phyloP scores from a whole-genome alignment of 345 rosid species.

The Arabis hirsuta region DNA sequence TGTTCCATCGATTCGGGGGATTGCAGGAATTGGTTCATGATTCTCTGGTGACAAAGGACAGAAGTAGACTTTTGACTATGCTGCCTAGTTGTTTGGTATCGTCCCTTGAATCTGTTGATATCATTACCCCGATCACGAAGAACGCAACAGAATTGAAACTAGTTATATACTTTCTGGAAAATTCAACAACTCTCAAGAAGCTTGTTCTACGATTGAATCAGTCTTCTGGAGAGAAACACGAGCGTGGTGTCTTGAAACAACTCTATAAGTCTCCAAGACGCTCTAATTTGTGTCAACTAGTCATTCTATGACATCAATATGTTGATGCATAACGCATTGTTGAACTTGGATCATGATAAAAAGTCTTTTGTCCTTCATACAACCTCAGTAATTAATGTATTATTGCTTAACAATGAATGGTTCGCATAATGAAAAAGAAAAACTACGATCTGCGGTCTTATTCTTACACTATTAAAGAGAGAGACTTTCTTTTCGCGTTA shows the following conservation, averaged over 20 bases:
- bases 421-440: background rate
- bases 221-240: background rate
- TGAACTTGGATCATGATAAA: background rate
- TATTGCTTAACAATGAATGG: slow-evolving; percentile 9
- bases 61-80: slow-evolving; percentile 13
- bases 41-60: slow-evolving; percentile 8
- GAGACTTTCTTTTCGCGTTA: too few species aligned
- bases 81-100: slow-evolving; percentile 9
- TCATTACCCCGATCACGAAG: background rate
- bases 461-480: background rate
- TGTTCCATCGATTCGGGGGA: background rate
- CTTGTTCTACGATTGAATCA: slow-evolving; percentile 25
- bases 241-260: slow-evolving; percentile 25
- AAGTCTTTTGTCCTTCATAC: background rate
- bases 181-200: slow-evolving; percentile 17
- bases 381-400: slow-evolving; percentile 1
- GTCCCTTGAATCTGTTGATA: slow-evolving; percentile 23
- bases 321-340: background rate
- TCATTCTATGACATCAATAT: slow-evolving; percentile 4
- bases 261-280: slow-evolving; percentile 13
- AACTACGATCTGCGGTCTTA: background rate
- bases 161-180: slow-evolving; percentile 26
- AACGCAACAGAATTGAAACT: slow-evolving; percentile 30
- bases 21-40: slow-evolving; percentile 27
- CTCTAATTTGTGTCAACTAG: slow-evolving; percentile 22